phyloP scores from a whole-genome alignment of 176 grass and related monocot species.

The sorghum (Sorghum bicolor) region Sorghum_bicolor_NCBIv3 NC_012872.2:7476501-7477000 shows the following conservation, averaged over 20 bases:
- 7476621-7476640: neutral
- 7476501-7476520: neutral
- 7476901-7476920: neutral
- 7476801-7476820: too few relatives aligned
- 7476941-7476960: neutral
- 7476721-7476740: neutral
- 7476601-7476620: neutral
- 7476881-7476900: neutral
- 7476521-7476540: neutral
- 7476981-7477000: neutral
- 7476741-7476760: neutral
- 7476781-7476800: neutral
- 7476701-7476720: neutral
- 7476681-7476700: neutral
- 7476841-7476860: neutral
- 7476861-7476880: neutral
- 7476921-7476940: conserved; percentile 6
- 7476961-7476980: neutral
- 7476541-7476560: neutral
- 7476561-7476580: neutral
- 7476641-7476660: neutral
- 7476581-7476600: neutral
- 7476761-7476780: neutral
- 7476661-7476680: neutral
- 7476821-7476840: neutral